Conservation (phyloP, 768 basidiomycete genomes). For the Exidia glandulosa region DNA sequence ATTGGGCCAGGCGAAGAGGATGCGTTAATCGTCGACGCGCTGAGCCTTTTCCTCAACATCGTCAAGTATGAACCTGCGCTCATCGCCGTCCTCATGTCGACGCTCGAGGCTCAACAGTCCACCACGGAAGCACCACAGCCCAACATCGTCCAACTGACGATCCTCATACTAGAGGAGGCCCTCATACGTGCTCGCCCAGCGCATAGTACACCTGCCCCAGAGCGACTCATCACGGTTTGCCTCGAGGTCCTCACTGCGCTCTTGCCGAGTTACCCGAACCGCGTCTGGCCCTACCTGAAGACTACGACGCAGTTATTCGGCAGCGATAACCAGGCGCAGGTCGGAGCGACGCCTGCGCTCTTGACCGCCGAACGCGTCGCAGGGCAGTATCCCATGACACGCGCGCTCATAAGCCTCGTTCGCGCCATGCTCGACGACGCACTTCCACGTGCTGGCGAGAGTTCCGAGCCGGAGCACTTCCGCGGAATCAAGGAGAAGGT, state of each 20-base stretch:
- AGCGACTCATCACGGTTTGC: slow-evolving; percentile 64
- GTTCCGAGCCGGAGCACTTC: slow-evolving; percentile 34
- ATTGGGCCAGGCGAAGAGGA: slow-evolving; percentile 51
- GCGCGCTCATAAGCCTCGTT: slow-evolving; percentile 66
- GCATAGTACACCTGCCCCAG: slow-evolving; percentile 31
- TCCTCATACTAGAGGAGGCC: slow-evolving; percentile 71
- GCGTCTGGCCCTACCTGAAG: slow-evolving; percentile 82
- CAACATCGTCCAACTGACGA: slow-evolving; percentile 65
- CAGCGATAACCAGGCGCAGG: slow-evolving; percentile 30
- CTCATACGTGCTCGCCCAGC: slow-evolving; percentile 36
- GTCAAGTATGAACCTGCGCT: slow-evolving; percentile 60
- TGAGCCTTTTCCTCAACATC: slow-evolving; percentile 71
- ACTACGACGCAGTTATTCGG: slow-evolving; percentile 71
- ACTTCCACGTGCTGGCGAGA: slow-evolving; percentile 23
- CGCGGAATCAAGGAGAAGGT: slow-evolving; percentile 72
- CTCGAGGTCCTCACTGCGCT: slow-evolving; percentile 74
- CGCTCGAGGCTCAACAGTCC: slow-evolving; percentile 49
- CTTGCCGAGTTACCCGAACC: slow-evolving; percentile 64
- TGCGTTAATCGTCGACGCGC: slow-evolving; percentile 51
- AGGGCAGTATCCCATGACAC: slow-evolving; percentile 73
- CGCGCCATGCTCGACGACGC: slow-evolving; percentile 69
- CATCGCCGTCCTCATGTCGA: slow-evolving; percentile 53
- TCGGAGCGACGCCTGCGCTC: slow-evolving; percentile 52
- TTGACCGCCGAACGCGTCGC: slow-evolving; percentile 59
- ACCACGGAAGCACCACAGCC: slow-evolving; percentile 42